Evolutionary conservation across 2,329 filamentous ascomycete species (phyloP), one percentile per base, ranked within the genome.

Genomic region (Paraconiothyrium sp.): DNA sequence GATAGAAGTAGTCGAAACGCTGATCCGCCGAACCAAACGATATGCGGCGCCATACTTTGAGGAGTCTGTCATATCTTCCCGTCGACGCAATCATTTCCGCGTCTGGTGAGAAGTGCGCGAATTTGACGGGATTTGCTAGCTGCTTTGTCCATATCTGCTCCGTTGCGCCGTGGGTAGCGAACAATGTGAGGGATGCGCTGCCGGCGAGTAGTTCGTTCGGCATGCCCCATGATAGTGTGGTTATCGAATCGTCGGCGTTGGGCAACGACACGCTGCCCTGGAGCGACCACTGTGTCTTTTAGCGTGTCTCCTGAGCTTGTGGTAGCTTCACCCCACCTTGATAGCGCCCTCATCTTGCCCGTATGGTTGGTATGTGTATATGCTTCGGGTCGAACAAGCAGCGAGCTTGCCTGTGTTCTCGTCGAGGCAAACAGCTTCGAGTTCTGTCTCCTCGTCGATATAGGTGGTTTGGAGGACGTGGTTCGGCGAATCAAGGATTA

Each of bases 31-130:
- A 86, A 14, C 93, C 93, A 74, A 94, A 97, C 9, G 91, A 91
- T 27, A 97, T 82, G 57, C 94, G 87, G 65, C 93, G 88, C 95
- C 96, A 99, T 70, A 98, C 87, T 80, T 99, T 98, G 67, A 97
- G 89, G 22, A 98, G 82, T 55, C 90, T 86, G 77, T 98, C 95
- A 74, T 92, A 88, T 54, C 85, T 83, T 46, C 93, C 91, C 13
- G 91, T 87, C 1, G 92, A 94, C 20, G 93, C 94, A 57, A 98
- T 92, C 63, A 97, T 89, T 22, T 90, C 89, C 13, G 92, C 94
- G 76, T 97, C 94, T 65, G 92, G 92, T 1, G 94, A 97, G 68
- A 97, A 89, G 9, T 85, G 83, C 2, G 93, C 93, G 60, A 90
- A 87, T 72, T 91, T 91, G 41, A 88, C 88, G 0, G 90, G 85